Conservation (phyloP, 257 asterid species). For the Solanum gracilifrons region DNA sequence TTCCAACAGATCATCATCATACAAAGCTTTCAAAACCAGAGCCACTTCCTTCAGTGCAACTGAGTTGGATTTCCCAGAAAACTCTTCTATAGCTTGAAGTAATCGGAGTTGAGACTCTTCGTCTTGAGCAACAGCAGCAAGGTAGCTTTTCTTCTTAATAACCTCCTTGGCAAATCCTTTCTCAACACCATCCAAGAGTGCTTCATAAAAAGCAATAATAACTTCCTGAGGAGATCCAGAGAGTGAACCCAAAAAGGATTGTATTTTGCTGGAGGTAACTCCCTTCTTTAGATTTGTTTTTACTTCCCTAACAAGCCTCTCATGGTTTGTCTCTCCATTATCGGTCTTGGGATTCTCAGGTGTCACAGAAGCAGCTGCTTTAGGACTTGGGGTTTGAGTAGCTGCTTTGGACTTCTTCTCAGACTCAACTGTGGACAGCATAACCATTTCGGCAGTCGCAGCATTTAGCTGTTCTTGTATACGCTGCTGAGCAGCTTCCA, state of each 20-base stretch:
- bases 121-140: slow-evolving; percentile 13
- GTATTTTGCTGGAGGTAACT: slow-evolving; percentile 7
- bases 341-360: neutral
- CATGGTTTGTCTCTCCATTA: slow-evolving; percentile 7
- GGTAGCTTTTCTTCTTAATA: slow-evolving; percentile 18
- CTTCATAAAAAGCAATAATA: slow-evolving; percentile 19
- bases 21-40: slow-evolving; percentile 23
- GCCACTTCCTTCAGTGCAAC: slow-evolving; percentile 25
- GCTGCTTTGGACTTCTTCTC: slow-evolving; percentile 10
- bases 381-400: slow-evolving; percentile 7
- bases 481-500: slow-evolving; percentile 13
- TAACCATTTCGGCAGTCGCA: slow-evolving; percentile 18
- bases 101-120: slow-evolving; percentile 10
- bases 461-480: slow-evolving; percentile 14
- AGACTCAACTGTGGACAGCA: slow-evolving; percentile 5
- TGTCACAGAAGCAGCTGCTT: neutral
- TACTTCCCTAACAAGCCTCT: slow-evolving; percentile 18
- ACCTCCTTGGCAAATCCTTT: slow-evolving; percentile 29
- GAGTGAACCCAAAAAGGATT: slow-evolving; percentile 15
- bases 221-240: slow-evolving; percentile 24
- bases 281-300: slow-evolving; percentile 16
- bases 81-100: slow-evolving; percentile 23
- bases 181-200: slow-evolving; percentile 17
- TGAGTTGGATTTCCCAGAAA: slow-evolving; percentile 13
- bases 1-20: slow-evolving; percentile 29